These are phyloP conservation scores for Rhodofomes roseus DNA, from an alignment of 1,284 basidiomycete species.

Conservation along the genomic window DNA sequence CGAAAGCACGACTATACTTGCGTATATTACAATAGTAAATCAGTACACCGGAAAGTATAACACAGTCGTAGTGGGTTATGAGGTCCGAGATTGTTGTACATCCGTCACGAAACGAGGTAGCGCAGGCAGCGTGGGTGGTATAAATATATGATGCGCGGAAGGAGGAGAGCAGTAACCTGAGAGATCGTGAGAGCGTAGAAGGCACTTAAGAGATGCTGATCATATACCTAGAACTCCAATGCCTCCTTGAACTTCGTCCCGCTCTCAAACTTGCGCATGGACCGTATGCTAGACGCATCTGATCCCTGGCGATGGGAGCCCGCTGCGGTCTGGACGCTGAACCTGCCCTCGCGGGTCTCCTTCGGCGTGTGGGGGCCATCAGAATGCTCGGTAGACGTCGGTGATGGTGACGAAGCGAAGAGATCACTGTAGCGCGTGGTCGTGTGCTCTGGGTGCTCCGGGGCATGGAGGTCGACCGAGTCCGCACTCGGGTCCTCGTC, in stretches of 20 bases:
- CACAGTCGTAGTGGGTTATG: background rate
- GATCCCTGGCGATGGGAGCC: background rate
- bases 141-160: background rate
- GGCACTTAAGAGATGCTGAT: background rate
- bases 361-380: constrained; percentile 1
- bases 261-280: constrained; percentile 28
- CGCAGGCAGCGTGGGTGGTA: background rate
- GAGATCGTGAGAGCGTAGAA: background rate
- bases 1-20: background rate
- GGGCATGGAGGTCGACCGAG: constrained; percentile 19
- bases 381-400: constrained; percentile 11
- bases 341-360: constrained; percentile 11
- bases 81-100: background rate
- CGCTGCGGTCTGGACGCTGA: constrained; percentile 18
- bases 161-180: background rate
- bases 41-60: background rate
- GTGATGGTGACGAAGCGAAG: constrained; percentile 14
- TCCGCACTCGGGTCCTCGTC: constrained; percentile 13
- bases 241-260: constrained; percentile 30
- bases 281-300: constrained; percentile 12
- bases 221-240: constrained; percentile 1
- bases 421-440: constrained; percentile 11
- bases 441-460: constrained; percentile 2
- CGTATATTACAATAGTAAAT: background rate
- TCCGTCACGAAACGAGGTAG: background rate